Percentiles rank a stretch among this genome's conserved stretches.
These are phyloP conservation scores for Fusarium agapanthi DNA, from an alignment of 2,329 filamentous ascomycete genomes.

Conservation along the genomic window DNA sequence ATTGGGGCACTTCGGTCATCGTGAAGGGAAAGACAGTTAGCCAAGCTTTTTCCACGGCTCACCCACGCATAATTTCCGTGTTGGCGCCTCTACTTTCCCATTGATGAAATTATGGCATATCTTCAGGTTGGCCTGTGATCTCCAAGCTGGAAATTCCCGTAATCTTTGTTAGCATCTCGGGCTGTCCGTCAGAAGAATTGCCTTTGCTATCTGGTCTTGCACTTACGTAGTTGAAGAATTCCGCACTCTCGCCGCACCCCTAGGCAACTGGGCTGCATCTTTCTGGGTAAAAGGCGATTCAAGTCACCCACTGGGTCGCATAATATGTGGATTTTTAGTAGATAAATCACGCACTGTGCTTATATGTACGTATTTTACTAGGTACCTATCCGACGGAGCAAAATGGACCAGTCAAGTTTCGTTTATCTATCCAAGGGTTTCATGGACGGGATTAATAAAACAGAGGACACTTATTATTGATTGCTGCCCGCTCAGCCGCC, in stretches of 20 bases:
- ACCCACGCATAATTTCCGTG: conserved; percentile 19
- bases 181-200: not conserved
- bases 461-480: not conserved
- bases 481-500: not conserved
- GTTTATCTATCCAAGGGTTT: not conserved
- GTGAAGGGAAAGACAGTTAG: conserved; percentile 11
- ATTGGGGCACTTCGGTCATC: conserved; percentile 16
- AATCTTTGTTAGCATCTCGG: not conserved
- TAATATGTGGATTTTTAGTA: conserved; percentile 27
- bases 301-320: conserved; percentile 31
- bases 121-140: not conserved
- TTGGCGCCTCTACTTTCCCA: not conserved
- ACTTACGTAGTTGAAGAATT: not conserved
- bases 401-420: conserved; percentile 13
- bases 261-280: not conserved
- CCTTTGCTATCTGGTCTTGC: not conserved
- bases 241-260: not conserved
- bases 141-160: not conserved
- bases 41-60: conserved; percentile 10
- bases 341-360: conserved; percentile 32
- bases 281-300: conserved; percentile 22
- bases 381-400: not conserved
- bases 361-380: conserved; percentile 4
- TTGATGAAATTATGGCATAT: not conserved
- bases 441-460: not conserved